These are phyloP conservation scores for Coleophoma eucalyptorum DNA, from an alignment of 2,329 filamentous ascomycete genomes.

Conservation along the genomic window DNA sequence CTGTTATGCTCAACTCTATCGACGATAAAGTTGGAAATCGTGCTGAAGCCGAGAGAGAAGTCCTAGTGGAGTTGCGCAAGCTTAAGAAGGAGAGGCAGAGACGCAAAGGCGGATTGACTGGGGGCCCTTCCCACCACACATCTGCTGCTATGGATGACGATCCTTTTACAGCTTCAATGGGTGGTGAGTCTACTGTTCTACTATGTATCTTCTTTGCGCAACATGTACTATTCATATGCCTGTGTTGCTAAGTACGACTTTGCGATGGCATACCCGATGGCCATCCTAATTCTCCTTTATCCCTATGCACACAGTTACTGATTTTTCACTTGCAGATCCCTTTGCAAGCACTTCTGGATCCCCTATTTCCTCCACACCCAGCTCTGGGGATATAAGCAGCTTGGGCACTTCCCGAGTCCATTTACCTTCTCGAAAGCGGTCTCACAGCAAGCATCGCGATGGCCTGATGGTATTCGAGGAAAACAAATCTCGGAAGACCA, in stretches of 20 bases:
- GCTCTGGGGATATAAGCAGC: constrained; percentile 12
- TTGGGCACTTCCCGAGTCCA: constrained; percentile 11
- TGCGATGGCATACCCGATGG: neutral
- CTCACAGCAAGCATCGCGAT: constrained; percentile 21
- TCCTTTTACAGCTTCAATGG: neutral
- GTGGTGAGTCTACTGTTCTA: neutral
- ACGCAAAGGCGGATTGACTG: constrained; percentile 5
- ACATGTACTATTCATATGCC: too few relatives aligned
- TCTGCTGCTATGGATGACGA: neutral
- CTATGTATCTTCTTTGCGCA: neutral
- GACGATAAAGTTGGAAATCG: constrained; percentile 20
- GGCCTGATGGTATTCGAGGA: constrained; percentile 10
- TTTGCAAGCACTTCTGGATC: constrained; percentile 4
- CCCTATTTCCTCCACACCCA: constrained; percentile 16
- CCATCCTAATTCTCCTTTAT: neutral
- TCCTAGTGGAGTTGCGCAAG: constrained; percentile 23
- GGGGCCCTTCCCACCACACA: neutral
- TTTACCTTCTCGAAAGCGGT: constrained; percentile 24
- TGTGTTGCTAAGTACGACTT: neutral
- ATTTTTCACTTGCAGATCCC: neutral
- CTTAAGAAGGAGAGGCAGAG: constrained; percentile 24
- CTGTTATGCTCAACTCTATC: constrained; percentile 40
- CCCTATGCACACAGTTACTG: neutral
- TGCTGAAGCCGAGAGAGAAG: constrained; percentile 20
- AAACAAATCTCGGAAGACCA: constrained; percentile 25